These are phyloP conservation scores for Blumeria hordei DNA, from an alignment of 2,329 filamentous ascomycete species.

Conservation along the genomic window DNA sequence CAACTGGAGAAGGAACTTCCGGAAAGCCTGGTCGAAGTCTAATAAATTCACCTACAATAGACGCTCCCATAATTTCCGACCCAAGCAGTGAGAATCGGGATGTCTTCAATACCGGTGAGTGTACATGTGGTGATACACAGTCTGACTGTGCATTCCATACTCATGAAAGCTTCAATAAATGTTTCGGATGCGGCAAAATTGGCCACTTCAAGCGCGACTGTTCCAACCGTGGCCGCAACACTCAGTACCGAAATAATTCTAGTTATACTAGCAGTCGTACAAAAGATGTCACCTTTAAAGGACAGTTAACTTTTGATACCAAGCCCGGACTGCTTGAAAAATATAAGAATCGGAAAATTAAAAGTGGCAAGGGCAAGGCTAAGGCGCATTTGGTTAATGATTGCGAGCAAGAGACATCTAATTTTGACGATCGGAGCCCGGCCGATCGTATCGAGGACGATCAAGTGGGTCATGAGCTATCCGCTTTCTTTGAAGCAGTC, in stretches of 20 bases:
- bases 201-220: neutral
- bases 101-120: too few species aligned
- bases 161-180: neutral
- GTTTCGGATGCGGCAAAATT: neutral
- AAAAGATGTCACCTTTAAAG: neutral
- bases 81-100: too few species aligned
- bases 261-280: neutral
- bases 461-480: neutral
- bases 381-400: neutral
- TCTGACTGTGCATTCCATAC: neutral
- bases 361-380: neutral
- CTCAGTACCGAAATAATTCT: neutral
- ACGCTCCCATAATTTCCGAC: neutral
- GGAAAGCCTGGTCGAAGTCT: neutral
- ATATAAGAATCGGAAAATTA: neutral
- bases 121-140: too few species aligned
- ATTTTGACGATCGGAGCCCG: neutral
- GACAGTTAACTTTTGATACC: neutral
- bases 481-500: neutral
- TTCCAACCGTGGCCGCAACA: neutral
- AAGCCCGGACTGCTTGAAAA: neutral
- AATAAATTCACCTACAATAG: neutral
- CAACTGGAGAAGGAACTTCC: neutral
- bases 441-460: neutral
- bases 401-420: neutral